A percentile compares a stretch with the other conserved stretches of the same genome.
Conservation (phyloP, 441 rosid genomes). For the Biscutella laevigata region DNA sequence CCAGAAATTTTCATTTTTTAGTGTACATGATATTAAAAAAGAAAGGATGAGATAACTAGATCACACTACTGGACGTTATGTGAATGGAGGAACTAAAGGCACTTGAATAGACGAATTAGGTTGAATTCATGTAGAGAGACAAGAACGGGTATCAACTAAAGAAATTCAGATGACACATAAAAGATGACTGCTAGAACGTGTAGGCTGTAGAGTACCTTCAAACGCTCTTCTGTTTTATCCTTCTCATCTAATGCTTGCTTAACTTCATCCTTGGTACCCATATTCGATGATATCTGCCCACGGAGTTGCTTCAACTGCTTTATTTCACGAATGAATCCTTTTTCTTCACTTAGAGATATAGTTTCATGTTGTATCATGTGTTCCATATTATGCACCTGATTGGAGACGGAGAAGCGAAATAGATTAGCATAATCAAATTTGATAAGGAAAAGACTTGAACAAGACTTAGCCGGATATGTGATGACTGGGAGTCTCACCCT, state of each 20-base stretch:
- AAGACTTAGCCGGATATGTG: background rate
- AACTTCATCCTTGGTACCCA: conserved; percentile 54
- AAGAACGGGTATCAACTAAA: conserved; percentile 5
- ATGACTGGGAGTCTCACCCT: conserved; percentile 34
- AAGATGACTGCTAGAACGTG: background rate
- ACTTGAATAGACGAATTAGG: conserved; percentile 6
- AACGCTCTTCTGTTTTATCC: conserved; percentile 53
- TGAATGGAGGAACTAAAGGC: conserved; percentile 1
- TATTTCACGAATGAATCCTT: conserved; percentile 58
- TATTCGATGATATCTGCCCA: conserved; percentile 40
- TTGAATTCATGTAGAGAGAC: background rate
- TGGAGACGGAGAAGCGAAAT: conserved; percentile 14
- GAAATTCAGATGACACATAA: conserved; percentile 7
- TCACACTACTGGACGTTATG: background rate
- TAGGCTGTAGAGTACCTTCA: conserved; percentile 44
- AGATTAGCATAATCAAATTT: conserved; percentile 15
- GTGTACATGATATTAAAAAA: conserved; percentile 9
- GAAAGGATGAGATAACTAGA: background rate
- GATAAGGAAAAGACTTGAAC: background rate
- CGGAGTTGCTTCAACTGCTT: conserved; percentile 57
- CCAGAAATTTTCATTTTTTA: conserved; percentile 12
- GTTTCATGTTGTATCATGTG: conserved; percentile 73
- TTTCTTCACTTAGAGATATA: conserved; percentile 67
- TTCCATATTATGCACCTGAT: conserved; percentile 61
- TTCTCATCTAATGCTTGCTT: conserved; percentile 51